phyloP scores from a whole-genome alignment of 306 rosid genomes.

The Hylodesmum podocarpum region DNA sequence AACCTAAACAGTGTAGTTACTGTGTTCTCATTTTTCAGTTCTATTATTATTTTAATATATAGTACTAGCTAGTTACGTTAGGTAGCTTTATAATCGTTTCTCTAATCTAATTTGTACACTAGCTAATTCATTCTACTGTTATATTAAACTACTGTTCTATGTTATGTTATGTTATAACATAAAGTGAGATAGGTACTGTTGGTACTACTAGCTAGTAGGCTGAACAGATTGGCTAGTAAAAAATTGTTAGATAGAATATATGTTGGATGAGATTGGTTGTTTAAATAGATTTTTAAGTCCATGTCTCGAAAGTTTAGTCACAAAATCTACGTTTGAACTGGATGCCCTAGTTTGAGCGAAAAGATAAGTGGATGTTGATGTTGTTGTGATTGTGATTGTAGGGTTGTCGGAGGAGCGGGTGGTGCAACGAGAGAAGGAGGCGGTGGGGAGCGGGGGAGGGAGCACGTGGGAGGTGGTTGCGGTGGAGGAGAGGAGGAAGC shows the following conservation, averaged over 20 bases:
- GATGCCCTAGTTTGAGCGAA: too few species aligned
- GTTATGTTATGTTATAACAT: background rate
- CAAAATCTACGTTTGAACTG: too few species aligned
- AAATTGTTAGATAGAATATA: too few species aligned
- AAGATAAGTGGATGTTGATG: background rate
- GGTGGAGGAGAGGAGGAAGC: slow-evolving; percentile 46
- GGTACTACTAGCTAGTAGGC: background rate
- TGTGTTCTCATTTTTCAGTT: background rate
- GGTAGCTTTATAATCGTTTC: background rate
- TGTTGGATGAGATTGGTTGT: too few species aligned
- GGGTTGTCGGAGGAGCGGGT: slow-evolving; percentile 94
- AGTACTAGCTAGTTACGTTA: background rate
- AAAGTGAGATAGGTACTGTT: background rate
- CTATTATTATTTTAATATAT: background rate
- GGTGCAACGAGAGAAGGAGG: slow-evolving; percentile 81
- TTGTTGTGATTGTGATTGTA: background rate
- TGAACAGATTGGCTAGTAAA: background rate
- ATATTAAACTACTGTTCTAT: slow-evolving; percentile 48
- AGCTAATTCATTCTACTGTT: slow-evolving; percentile 29
- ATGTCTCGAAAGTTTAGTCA: too few species aligned
- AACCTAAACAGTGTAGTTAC: background rate
- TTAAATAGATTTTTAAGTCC: background rate
- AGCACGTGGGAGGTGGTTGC: slow-evolving; percentile 53
- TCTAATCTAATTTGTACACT: background rate
- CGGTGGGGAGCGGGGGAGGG: slow-evolving; percentile 72